Evolutionary conservation across 805 yeast genomes (phyloP).

Genomic region (Saccharomycopsis amapae): DNA sequence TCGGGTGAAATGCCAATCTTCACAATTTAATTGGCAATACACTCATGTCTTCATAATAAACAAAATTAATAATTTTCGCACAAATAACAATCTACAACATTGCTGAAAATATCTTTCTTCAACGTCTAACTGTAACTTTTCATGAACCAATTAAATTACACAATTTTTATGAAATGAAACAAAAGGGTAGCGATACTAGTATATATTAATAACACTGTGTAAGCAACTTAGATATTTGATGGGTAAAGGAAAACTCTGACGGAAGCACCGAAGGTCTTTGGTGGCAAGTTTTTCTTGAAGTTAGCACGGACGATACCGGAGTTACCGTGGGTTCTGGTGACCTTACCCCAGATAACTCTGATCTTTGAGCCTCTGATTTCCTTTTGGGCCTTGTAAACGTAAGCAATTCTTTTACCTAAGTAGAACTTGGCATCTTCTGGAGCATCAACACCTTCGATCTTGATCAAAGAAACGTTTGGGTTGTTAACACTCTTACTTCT

Average conservation of each 20-base stretch:
- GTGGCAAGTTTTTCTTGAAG: slow-evolving; percentile 98
- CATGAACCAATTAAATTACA: slow-evolving; percentile 17
- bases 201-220: too few relatives aligned
- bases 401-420: slow-evolving; percentile 99
- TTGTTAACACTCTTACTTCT: slow-evolving; percentile 97
- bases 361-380: slow-evolving; percentile 98
- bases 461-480: slow-evolving; percentile 95
- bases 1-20: slow-evolving; percentile 66
- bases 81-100: too few relatives aligned
- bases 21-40: slow-evolving; percentile 1
- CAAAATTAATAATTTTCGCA: too few relatives aligned
- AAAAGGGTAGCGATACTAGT: neutral
- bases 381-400: slow-evolving; percentile 98
- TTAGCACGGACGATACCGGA: slow-evolving; percentile 97
- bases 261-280: slow-evolving; percentile 99
- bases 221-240: slow-evolving; percentile 82
- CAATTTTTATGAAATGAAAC: slow-evolving; percentile 2
- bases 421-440: slow-evolving; percentile 97
- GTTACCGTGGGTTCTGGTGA: slow-evolving; percentile 98
- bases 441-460: slow-evolving; percentile 91
- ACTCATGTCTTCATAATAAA: neutral
- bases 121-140: slow-evolving; percentile 17
- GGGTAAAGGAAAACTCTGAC: slow-evolving; percentile 99
- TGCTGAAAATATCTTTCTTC: too few relatives aligned
- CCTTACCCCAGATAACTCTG: slow-evolving; percentile 99